A percentile compares a stretch with the other conserved stretches of the same genome.
Evolutionary conservation across 805 yeast genomes (phyloP).

Genomic region (Nakazawaea ernobii): DNA sequence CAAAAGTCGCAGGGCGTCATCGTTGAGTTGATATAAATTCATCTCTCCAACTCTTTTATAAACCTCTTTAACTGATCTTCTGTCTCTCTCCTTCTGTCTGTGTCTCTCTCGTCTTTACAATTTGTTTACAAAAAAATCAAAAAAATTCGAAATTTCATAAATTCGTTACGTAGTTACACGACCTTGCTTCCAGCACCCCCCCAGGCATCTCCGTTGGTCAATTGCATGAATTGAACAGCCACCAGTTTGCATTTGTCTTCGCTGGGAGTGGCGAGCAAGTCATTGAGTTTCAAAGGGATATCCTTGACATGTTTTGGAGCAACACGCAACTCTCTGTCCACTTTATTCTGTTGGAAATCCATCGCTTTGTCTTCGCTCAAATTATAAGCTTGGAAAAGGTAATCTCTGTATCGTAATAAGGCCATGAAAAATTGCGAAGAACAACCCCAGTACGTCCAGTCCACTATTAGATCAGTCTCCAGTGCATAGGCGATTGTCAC

Average conservation of each 20-base stretch:
- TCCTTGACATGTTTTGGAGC: conserved; percentile 15
- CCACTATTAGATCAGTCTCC: not conserved
- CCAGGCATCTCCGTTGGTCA: conserved; percentile 1
- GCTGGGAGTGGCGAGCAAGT: not conserved
- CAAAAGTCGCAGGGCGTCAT: conserved; percentile 50
- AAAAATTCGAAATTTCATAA: not conserved
- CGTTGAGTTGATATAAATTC: conserved; percentile 56
- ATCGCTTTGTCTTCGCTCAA: conserved; percentile 22
- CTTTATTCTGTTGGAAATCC: conserved; percentile 24
- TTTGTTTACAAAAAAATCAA: not conserved
- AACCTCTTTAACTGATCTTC: not conserved
- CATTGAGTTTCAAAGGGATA: not conserved
- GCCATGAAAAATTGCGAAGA: conserved; percentile 13
- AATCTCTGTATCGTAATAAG: conserved; percentile 17
- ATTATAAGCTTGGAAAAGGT: conserved; percentile 18
- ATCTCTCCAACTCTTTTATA: conserved; percentile 18
- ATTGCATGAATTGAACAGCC: not conserved
- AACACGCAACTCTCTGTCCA: conserved; percentile 28
- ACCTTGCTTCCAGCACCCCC: too few relatives aligned
- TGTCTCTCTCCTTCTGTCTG: not conserved
- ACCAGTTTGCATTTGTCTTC: not conserved
- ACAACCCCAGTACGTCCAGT: conserved; percentile 3
- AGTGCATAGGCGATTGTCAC: conserved; percentile 17
- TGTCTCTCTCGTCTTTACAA: not conserved
- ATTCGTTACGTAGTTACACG: not conserved